phyloP scores from a whole-genome alignment of 2,329 filamentous ascomycete species.

The Colletotrichum scovillei region DNA sequence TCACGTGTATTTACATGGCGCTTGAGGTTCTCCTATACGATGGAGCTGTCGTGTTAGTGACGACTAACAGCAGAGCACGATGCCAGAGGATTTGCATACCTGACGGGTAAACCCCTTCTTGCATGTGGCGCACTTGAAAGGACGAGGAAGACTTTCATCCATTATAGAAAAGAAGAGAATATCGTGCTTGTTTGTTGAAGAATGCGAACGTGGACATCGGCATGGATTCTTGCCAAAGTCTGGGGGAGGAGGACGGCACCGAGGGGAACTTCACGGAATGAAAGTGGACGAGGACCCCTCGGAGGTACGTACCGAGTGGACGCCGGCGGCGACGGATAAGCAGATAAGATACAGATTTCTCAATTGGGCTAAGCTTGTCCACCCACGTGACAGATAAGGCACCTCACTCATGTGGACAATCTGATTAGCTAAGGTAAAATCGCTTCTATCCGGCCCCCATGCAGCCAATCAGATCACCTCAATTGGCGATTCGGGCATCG shows the following conservation, averaged over 20 bases:
- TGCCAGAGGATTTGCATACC: not conserved
- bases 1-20: conserved; percentile 28
- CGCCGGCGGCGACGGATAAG: not conserved
- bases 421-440: not conserved
- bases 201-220: conserved; percentile 2
- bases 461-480: conserved; percentile 5
- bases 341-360: not conserved
- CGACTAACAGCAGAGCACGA: not conserved
- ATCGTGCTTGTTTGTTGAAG: not conserved
- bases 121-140: conserved; percentile 23
- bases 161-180: not conserved
- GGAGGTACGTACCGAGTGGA: not conserved
- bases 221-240: conserved; percentile 1
- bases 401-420: not conserved
- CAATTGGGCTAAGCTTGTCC: conserved; percentile 19
- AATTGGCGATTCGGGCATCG: not conserved
- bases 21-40: conserved; percentile 21
- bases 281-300: not conserved
- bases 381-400: conserved; percentile 7
- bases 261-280: not conserved
- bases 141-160: conserved; percentile 18
- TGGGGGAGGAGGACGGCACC: conserved; percentile 1
- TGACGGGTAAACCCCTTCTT: conserved; percentile 24
- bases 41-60: conserved; percentile 6
- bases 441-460: not conserved